A percentile compares a stretch with the other conserved stretches of the same genome.
Evolutionary conservation across 208 protist species (phyloP).

Genomic region (Lotmaria passim): DNA sequence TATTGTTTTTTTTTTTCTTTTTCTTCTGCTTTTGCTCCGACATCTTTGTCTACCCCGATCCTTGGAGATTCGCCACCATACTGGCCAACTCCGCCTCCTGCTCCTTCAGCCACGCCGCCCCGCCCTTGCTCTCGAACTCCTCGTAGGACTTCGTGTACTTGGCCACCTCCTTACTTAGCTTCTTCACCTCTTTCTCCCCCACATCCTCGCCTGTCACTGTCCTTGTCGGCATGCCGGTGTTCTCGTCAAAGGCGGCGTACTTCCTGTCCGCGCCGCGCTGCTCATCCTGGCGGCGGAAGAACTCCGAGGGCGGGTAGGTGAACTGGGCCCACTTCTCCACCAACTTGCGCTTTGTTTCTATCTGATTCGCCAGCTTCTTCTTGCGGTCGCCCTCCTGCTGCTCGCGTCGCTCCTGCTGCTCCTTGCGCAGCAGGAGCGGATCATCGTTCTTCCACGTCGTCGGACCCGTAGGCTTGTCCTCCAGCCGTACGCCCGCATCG

Average conservation of each 20-base stretch:
- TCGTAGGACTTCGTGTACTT: conserved; percentile 77
- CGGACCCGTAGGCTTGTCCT: conserved; percentile 73
- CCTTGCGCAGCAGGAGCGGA: conserved; percentile 54
- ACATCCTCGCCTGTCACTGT: conserved; percentile 49
- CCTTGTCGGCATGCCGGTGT: conserved; percentile 56
- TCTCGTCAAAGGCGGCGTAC: conserved; percentile 60
- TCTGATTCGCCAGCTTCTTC: conserved; percentile 65
- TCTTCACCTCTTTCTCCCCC: conserved; percentile 70
- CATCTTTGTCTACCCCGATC: neutral
- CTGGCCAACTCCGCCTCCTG: conserved; percentile 52
- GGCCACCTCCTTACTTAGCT: conserved; percentile 69
- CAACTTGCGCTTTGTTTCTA: conserved; percentile 66
- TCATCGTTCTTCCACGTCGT: conserved; percentile 85
- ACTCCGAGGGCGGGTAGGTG: conserved; percentile 42
- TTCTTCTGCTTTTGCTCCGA: neutral
- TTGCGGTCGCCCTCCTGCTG: conserved; percentile 44
- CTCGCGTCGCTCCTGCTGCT: conserved; percentile 50
- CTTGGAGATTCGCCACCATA: conserved; percentile 37
- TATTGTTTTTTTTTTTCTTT: too few species aligned
- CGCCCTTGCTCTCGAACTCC: conserved; percentile 69
- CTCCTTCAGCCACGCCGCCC: conserved; percentile 53
- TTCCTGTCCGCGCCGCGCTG: conserved; percentile 27
- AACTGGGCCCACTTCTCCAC: conserved; percentile 74
- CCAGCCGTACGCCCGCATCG: conserved; percentile 78
- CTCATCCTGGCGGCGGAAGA: conserved; percentile 46